These are phyloP conservation scores for Fistulifera solaris DNA, from an alignment of 108 stramenopile genomes.

Conservation along the genomic window DNA sequence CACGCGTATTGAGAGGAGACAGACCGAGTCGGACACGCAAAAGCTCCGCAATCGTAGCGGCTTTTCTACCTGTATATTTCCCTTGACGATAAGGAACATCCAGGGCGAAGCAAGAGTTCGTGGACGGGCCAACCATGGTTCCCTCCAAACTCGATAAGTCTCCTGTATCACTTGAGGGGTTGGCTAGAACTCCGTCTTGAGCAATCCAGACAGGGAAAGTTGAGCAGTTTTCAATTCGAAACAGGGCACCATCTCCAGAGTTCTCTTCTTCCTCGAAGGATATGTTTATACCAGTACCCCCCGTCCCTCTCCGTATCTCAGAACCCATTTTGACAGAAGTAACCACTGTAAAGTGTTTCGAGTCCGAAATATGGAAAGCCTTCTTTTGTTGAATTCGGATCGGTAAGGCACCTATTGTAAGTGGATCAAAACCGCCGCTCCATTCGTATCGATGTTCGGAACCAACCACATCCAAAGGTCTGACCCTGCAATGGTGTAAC, in stretches of 20 bases:
- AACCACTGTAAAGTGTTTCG: slow-evolving; percentile 14
- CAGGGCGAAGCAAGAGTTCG: slow-evolving; percentile 39
- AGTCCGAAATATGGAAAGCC: slow-evolving; percentile 9
- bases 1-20: slow-evolving; percentile 42
- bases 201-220: slow-evolving; percentile 58
- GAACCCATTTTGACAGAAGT: slow-evolving; percentile 6
- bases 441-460: slow-evolving; percentile 26
- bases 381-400: slow-evolving; percentile 18
- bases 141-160: slow-evolving; percentile 16
- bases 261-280: slow-evolving; percentile 54
- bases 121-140: slow-evolving; percentile 29
- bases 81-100: slow-evolving; percentile 69
- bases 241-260: slow-evolving; percentile 42
- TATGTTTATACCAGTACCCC: slow-evolving; percentile 50
- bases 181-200: slow-evolving; percentile 58
- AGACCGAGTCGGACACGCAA: slow-evolving; percentile 44
- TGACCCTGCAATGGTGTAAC: no score
- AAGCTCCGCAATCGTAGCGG: slow-evolving; percentile 44
- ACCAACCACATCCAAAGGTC: slow-evolving; percentile 10
- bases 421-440: slow-evolving; percentile 70
- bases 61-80: slow-evolving; percentile 44
- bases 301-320: slow-evolving; percentile 56
- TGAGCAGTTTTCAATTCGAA: slow-evolving; percentile 60
- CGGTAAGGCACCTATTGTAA: slow-evolving; percentile 51
- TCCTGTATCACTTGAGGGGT: slow-evolving; percentile 21